A percentile compares a stretch with the other conserved stretches of the same genome.
phyloP scores from a whole-genome alignment of 2,329 filamentous ascomycete species.

The Alternaria longipes region DNA sequence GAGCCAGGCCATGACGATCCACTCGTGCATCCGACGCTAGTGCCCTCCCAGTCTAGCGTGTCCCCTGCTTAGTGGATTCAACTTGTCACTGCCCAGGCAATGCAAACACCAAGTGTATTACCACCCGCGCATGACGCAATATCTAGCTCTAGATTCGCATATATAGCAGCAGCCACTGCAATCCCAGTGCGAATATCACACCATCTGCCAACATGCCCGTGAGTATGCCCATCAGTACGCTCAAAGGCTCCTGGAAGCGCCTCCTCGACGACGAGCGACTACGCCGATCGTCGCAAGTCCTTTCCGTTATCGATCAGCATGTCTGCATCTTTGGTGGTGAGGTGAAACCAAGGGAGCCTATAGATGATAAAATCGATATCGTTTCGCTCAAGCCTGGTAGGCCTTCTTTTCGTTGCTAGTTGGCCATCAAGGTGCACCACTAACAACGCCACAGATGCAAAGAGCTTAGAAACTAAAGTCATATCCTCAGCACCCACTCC shows the following conservation, averaged over 20 bases:
- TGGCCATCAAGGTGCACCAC: slow-evolving; percentile 31
- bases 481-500: slow-evolving; percentile 65
- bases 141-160: background rate
- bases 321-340: slow-evolving; percentile 83
- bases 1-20: slow-evolving; percentile 11
- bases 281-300: slow-evolving; percentile 76
- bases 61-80: background rate
- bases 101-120: slow-evolving; percentile 8
- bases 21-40: background rate
- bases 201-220: slow-evolving; percentile 31
- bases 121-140: slow-evolving; percentile 10
- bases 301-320: slow-evolving; percentile 68
- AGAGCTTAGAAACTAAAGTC: slow-evolving; percentile 35
- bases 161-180: background rate
- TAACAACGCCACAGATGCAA: slow-evolving; percentile 56
- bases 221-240: slow-evolving; percentile 33
- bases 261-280: slow-evolving; percentile 55
- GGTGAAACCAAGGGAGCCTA: slow-evolving; percentile 69
- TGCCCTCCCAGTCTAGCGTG: background rate
- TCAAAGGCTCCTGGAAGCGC: slow-evolving; percentile 51
- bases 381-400: slow-evolving; percentile 60
- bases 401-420: slow-evolving; percentile 9
- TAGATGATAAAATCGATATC: slow-evolving; percentile 77
- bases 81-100: background rate
- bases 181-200: background rate